Evolutionary conservation across 106 monocot genomes (phyloP).

Genomic region (Platanthera zijinensis): DNA sequence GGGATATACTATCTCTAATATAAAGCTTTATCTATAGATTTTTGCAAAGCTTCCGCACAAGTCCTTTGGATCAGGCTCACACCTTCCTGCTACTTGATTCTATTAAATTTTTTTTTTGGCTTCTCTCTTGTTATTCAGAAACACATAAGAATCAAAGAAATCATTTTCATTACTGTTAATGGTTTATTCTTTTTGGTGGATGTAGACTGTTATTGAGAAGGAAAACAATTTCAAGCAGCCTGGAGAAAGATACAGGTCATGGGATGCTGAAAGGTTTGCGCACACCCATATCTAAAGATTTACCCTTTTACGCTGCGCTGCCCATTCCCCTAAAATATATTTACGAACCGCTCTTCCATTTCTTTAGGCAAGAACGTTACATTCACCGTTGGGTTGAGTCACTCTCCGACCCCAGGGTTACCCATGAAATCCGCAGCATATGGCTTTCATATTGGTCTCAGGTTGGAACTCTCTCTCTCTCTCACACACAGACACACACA

Average conservation of each 20-base stretch:
- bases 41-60: too few species aligned
- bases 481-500: neutral
- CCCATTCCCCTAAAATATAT: neutral
- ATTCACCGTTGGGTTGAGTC: constrained; percentile 51
- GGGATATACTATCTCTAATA: too few species aligned
- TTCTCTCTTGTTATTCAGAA: too few species aligned
- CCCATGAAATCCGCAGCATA: constrained; percentile 50
- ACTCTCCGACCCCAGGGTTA: constrained; percentile 51
- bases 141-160: too few species aligned
- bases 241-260: constrained; percentile 93
- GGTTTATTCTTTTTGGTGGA: neutral
- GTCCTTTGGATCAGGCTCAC: too few species aligned
- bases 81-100: too few species aligned
- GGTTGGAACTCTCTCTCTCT: constrained; percentile 9
- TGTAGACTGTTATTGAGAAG: constrained; percentile 61
- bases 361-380: constrained; percentile 53
- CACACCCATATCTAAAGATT: neutral
- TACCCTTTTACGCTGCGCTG: neutral
- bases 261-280: constrained; percentile 62
- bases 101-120: too few species aligned
- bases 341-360: neutral
- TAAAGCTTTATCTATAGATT: too few species aligned
- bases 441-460: constrained; percentile 70
- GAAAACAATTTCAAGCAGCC: constrained; percentile 99
- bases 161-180: neutral